Evolutionary conservation across 1,284 basidiomycete species (phyloP), one percentile per base, ranked within the genome.

Genomic region (Fomitopsis palustris): DNA sequence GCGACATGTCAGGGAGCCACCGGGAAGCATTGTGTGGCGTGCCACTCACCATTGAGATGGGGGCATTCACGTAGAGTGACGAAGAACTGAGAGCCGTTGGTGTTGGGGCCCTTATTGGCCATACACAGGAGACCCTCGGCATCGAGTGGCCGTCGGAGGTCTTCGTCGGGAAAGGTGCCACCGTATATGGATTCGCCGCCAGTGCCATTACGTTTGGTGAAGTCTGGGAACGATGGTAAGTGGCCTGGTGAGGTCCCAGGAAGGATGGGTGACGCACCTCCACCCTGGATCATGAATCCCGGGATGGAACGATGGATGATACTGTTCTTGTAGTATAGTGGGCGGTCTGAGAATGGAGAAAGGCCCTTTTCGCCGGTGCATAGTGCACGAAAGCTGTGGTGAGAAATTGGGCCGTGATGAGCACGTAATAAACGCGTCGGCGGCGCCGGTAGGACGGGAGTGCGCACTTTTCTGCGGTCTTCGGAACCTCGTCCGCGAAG

Each of bases 261-360:
- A 8, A 3, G 16, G 49, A 21, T 2, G 47, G 43, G 33, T 27
- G 14, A 67, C 78, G 55, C 64, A 88, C 86, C 87, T 75, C 90
- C 90, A 43, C 86, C 90, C 75, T 92, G 91, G 55, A 95, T 85
- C 95, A 96, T 96, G 73, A 96, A 96, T 62, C 86, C 81, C 23
- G 84, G 80, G 61, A 96, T 95, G 31, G 89, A 87, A 27, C 93
- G 82, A 69, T 95, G 93, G 17, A 95, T 79, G 49, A 86, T 85
- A 59, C 82, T 85, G 67, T 86, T 86, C 74, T 92, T 93, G 83
- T 95, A 97, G 74, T 89, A 88, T 3, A 96, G 80, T 3, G 89
- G 86, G 14, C 82, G 75, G 49, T 87, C 83, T 0, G 86, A 82
- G 33, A 80, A 70, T 1, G 77, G 74, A 0, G 88, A 90, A 0